Percentiles rank a stretch among this genome's conserved stretches.
These are phyloP conservation scores for Pneumocystis jirovecii DNA, from an alignment of 1,139 yeast genomes.

Conservation along the genomic window DNA sequence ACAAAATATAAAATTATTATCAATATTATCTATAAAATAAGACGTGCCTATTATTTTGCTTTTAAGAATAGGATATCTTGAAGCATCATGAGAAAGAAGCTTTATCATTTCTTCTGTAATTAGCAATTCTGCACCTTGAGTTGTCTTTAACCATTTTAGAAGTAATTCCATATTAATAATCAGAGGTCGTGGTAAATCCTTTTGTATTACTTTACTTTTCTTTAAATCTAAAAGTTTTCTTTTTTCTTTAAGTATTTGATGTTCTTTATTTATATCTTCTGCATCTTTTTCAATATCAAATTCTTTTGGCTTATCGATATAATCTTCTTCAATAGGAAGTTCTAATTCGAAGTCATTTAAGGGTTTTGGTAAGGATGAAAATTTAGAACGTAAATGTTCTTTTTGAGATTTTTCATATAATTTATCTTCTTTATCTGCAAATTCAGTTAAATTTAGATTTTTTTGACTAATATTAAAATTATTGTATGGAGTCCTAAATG, in stretches of 20 bases:
- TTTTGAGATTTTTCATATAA: neutral
- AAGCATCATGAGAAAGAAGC: slow-evolving; percentile 37
- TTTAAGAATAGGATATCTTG: slow-evolving; percentile 24
- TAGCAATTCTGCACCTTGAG: slow-evolving; percentile 12
- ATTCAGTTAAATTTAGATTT: neutral
- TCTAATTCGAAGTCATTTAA: slow-evolving; percentile 44
- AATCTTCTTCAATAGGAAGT: slow-evolving; percentile 23
- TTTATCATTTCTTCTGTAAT: slow-evolving; percentile 11
- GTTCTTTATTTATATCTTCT: slow-evolving; percentile 25
- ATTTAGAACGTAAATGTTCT: slow-evolving; percentile 20
- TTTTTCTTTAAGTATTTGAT: slow-evolving; percentile 21
- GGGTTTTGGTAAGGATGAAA: slow-evolving; percentile 38
- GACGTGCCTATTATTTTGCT: slow-evolving; percentile 5
- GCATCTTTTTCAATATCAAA: slow-evolving; percentile 21
- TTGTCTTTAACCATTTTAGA: slow-evolving; percentile 29
- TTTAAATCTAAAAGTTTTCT: slow-evolving; percentile 14
- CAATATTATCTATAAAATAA: slow-evolving; percentile 20
- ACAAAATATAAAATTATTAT: slow-evolving; percentile 24
- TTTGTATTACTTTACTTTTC: slow-evolving; percentile 36
- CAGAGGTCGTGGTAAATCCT: slow-evolving; percentile 37
- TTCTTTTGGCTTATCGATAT: slow-evolving; percentile 16
- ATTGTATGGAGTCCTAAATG: slow-evolving; percentile 12
- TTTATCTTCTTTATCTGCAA: neutral
- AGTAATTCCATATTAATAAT: slow-evolving; percentile 17
- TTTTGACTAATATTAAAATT: slow-evolving; percentile 4